A percentile compares a stretch with the other conserved stretches of the same genome.
phyloP scores from a whole-genome alignment of 352 stramenopile species.

The Pythium phragmiticola region DNA sequence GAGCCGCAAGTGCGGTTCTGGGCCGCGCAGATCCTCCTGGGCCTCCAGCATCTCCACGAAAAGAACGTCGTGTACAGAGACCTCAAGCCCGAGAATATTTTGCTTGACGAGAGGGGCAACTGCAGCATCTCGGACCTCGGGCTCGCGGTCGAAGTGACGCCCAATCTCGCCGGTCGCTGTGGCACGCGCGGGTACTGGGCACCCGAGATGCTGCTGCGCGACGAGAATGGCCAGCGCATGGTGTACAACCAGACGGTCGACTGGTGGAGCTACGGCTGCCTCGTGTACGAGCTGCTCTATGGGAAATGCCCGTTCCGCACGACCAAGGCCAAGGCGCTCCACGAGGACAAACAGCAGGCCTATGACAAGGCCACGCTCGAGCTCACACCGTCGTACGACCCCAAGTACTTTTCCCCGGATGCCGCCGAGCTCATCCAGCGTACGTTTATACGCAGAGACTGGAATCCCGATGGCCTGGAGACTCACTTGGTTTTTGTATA shows the following conservation, averaged over 20 bases:
- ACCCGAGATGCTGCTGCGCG: conserved; percentile 94
- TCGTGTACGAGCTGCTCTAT: conserved; percentile 97
- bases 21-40: conserved; percentile 74
- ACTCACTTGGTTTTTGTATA: conserved; percentile 28
- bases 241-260: conserved; percentile 95
- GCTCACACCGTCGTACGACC: conserved; percentile 71
- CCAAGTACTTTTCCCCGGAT: conserved; percentile 80
- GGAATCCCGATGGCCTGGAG: background rate
- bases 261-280: conserved; percentile 98
- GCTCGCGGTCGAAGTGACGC: conserved; percentile 93
- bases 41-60: conserved; percentile 81
- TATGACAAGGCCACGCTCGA: conserved; percentile 83
- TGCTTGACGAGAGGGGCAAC: conserved; percentile 92
- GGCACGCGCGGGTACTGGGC: conserved; percentile 92
- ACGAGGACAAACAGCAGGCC: conserved; percentile 87
- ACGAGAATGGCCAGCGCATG: conserved; percentile 90
- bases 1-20: conserved; percentile 80
- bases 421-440: conserved; percentile 73
- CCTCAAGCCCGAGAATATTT: conserved; percentile 87
- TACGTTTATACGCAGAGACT: conserved; percentile 28
- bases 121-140: conserved; percentile 96
- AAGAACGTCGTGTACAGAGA: conserved; percentile 91
- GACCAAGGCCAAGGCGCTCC: conserved; percentile 91
- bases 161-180: conserved; percentile 71
- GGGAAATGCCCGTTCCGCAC: conserved; percentile 96